phyloP scores from a whole-genome alignment of 2,329 filamentous ascomycete genomes.

The Ophiostoma perfectum region DNA sequence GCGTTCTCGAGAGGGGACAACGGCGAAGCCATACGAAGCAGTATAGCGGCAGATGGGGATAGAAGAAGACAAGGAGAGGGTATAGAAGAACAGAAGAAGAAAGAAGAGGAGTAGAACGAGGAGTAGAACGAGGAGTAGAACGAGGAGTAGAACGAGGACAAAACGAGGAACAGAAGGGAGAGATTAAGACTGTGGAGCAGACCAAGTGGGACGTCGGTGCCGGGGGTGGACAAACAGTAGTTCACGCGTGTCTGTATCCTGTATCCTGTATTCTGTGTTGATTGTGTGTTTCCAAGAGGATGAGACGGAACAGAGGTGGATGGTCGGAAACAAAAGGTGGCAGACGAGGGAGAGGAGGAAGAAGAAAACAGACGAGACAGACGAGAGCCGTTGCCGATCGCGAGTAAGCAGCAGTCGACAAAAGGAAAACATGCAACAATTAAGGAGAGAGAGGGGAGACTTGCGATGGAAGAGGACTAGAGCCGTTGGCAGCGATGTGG shows the following conservation, averaged over 20 bases:
- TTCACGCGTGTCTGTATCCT: not conserved
- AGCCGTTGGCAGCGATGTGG: not conserved
- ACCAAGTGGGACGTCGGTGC: constrained; percentile 1
- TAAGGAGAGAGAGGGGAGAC: constrained; percentile 13
- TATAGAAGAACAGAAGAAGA: not conserved
- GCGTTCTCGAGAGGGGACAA: constrained; percentile 38
- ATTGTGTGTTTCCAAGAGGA: not conserved
- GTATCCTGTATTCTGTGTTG: not conserved
- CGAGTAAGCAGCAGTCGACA: not conserved
- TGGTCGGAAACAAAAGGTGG: not conserved
- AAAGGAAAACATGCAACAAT: constrained; percentile 14
- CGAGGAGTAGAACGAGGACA: not conserved
- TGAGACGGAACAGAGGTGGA: not conserved
- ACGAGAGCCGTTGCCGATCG: constrained; percentile 1
- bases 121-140: not conserved
- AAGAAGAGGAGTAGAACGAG: not conserved
- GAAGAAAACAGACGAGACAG: not conserved
- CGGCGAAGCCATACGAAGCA: constrained; percentile 36
- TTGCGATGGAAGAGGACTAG: not conserved
- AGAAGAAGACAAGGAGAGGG: not conserved
- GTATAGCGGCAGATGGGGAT: not conserved
- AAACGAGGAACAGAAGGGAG: constrained; percentile 4
- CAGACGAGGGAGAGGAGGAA: not conserved
- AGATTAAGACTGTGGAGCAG: constrained; percentile 12
- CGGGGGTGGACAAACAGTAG: not conserved